A percentile compares a stretch with the other conserved stretches of the same genome.
These are phyloP conservation scores for Petunia axillaris DNA, from an alignment of 257 asterid species.

Conservation along the genomic window DNA sequence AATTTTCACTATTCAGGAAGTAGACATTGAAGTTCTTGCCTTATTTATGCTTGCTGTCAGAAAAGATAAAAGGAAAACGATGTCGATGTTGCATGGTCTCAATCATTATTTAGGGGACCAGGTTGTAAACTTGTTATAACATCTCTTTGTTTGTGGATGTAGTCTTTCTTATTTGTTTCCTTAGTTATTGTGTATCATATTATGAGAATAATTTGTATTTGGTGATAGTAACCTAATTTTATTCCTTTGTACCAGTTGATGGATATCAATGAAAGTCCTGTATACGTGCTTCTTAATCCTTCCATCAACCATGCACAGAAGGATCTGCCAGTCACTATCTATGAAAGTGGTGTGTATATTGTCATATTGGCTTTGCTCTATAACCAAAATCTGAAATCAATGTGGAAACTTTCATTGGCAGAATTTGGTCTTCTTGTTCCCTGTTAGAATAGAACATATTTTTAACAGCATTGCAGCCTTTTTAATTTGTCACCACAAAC, in stretches of 20 bases:
- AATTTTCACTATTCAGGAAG: not conserved
- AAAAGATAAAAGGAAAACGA: not conserved
- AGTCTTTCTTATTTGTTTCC: constrained; percentile 1
- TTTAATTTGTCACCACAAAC: not conserved
- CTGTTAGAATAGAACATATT: not conserved
- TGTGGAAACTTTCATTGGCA: not conserved
- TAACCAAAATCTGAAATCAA: not conserved
- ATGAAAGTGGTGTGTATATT: constrained; percentile 81
- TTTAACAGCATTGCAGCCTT: not conserved
- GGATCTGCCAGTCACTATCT: constrained; percentile 88
- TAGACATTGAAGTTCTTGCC: not conserved
- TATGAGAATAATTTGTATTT: not conserved
- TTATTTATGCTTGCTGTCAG: not conserved
- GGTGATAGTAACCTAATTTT: not conserved
- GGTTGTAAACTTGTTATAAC: not conserved
- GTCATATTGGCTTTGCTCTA: constrained; percentile 11
- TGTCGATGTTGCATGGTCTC: not conserved
- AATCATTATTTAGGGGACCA: constrained; percentile 3
- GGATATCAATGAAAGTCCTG: constrained; percentile 97
- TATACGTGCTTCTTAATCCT: constrained; percentile 92
- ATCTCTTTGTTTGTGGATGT: not conserved
- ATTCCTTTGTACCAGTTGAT: constrained; percentile 56
- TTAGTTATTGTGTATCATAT: not conserved
- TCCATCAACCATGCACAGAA: constrained; percentile 87
- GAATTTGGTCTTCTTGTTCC: constrained; percentile 14